A percentile compares a stretch with the other conserved stretches of the same genome.
Conservation (phyloP, 176 grass and related monocot species). For the Ananas comosus region DNA sequence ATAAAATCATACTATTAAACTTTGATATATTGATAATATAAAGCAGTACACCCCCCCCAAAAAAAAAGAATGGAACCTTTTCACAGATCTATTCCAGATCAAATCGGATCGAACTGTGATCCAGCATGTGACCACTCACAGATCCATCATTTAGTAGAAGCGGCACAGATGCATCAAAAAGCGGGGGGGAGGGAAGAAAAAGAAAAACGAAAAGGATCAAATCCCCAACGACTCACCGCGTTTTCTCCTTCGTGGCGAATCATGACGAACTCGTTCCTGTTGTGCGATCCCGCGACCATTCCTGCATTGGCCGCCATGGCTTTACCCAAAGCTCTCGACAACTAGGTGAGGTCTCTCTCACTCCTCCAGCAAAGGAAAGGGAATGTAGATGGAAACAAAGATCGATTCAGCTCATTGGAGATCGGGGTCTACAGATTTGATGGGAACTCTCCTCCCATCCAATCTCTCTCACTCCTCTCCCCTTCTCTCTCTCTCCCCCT, state of each 20-base stretch:
- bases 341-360: too few relatives aligned
- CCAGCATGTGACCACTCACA: neutral
- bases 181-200: neutral
- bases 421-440: constrained; percentile 18
- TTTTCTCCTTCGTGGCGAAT: constrained; percentile 59
- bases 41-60: neutral
- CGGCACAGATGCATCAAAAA: neutral
- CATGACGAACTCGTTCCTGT: constrained; percentile 64
- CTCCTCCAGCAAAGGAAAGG: constrained; percentile 4
- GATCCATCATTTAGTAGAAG: neutral
- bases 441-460: constrained; percentile 11
- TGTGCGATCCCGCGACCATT: constrained; percentile 73
- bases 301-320: constrained; percentile 58
- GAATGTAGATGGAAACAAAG: neutral
- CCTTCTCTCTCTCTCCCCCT: neutral
- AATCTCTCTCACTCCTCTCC: neutral
- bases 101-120: neutral
- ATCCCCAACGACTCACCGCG: constrained; percentile 7
- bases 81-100: neutral
- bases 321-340: neutral
- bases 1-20: neutral
- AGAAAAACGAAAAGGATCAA: neutral
- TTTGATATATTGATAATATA: neutral
- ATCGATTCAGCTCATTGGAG: constrained; percentile 14
- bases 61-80: neutral